phyloP scores from a whole-genome alignment of 2,329 filamentous ascomycete species.

The Cladophialophora immunda region DNA sequence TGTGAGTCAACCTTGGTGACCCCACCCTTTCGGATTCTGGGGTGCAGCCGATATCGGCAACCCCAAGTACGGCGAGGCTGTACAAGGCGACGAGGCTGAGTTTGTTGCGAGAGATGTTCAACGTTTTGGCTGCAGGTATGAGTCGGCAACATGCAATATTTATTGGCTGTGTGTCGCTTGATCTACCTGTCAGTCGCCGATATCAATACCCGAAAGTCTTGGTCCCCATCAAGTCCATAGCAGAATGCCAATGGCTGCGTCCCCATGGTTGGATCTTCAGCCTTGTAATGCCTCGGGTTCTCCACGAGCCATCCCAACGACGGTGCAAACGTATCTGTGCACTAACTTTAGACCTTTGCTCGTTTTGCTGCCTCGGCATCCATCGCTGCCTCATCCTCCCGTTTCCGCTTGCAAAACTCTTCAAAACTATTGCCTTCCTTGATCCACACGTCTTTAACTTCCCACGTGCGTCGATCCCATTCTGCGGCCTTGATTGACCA shows the following conservation, averaged over 20 bases:
- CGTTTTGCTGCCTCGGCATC: conserved; percentile 37
- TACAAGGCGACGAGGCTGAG: background rate
- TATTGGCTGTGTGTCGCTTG: background rate
- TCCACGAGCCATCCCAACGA: background rate
- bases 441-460: conserved; percentile 53
- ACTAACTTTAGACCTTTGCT: conserved; percentile 26
- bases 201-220: background rate
- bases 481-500: conserved; percentile 76
- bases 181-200: background rate
- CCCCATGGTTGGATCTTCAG: background rate
- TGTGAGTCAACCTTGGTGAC: background rate
- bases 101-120: too few species aligned
- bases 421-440: conserved; percentile 43
- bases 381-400: conserved; percentile 38
- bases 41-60: conserved; percentile 19
- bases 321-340: background rate
- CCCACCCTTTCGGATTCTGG: conserved; percentile 9
- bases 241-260: background rate
- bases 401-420: conserved; percentile 40
- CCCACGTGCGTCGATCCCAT: conserved; percentile 51
- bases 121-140: background rate
- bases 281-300: background rate
- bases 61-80: background rate
- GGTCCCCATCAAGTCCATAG: background rate
- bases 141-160: background rate